Evolutionary conservation across 2,329 filamentous ascomycete species (phyloP), one percentile per base, ranked within the genome.

Genomic region (Waltergamsia citrina): DNA sequence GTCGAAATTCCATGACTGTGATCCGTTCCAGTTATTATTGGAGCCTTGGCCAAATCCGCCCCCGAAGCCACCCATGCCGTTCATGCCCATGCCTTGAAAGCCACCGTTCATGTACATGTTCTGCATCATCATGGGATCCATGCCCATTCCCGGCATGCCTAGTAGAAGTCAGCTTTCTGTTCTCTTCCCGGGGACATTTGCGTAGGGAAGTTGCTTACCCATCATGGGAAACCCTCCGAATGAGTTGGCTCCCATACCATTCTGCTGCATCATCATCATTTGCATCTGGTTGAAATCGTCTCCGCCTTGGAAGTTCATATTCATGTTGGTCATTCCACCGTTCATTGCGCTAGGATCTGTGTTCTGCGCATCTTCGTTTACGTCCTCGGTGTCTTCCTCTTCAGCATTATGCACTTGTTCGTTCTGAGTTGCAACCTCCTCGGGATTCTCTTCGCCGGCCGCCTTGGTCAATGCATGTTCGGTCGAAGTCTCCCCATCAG

Each of bases 1-100:
- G 71, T 77, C 75, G 71, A 77, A 75, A 79, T 80, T 83, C 81
- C 81, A 86, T 71, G 79, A 77, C 67, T 84, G 79, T 65, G 81
- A 80, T 69, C 72, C 72, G 70, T 81, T 83, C 80, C 81, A 85
- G 69, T 78, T 80, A 74, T 79, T 76, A 74, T 81, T 79, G 71
- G 78, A 73, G 59, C 76, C 74, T 53, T 62, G 57, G 53, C 59
- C 62, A 53, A 54, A 69, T 56, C 73, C 71, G 61, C 75, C 74
- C 64, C 75, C 74, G 63, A 77, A 78, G 53, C 78, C 75, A 66
- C 77, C 84, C 82, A 90, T 85, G 68, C 78, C 73, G 69, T 68
- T 71, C 69, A 75, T 74, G 65, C 82, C 83, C 76, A 83, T 82
- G 68, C 78, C 78, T 69, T 78, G 74, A 63, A 81, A 85, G 56